Evolutionary conservation across 208 protist genomes (phyloP), one percentile per base, ranked within the genome.

Genomic region (Angomonas deanei): DNA sequence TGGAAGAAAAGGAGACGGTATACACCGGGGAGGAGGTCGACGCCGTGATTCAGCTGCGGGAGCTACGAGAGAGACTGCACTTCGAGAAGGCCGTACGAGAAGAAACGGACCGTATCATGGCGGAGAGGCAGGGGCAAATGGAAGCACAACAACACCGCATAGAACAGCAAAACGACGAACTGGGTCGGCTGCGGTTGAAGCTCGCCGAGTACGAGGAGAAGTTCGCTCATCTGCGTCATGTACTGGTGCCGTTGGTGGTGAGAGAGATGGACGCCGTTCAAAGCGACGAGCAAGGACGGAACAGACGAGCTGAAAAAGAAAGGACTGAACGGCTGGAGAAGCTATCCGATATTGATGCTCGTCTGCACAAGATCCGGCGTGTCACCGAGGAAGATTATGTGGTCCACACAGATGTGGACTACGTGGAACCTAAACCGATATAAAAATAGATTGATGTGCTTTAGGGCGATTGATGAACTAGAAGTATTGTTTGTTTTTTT

Each of bases 121-220:
- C 13, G 42, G 42, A 50, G 15, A 50, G 15, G 42, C 17, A 50
- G 19, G 3, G 23, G 21, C 17, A 68, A 46, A 56, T 50, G 23
- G 53, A 68, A 47, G 42, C 30, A 15, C 61, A 62, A 6, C 46
- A 64, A 11, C 39, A 61, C 27, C 49, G 67, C 50, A 34, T 34
- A 6, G n/a, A 10, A 11, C 10, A 56, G 4, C 50, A 32, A 15
- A 61, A 74, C 24, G 52, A 69, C 21, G 59, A 74, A 32, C 21
- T 80, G 6, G 19, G 50, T 23, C 61, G 57, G 54, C 59, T 84
- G 27, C 54, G 68, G 23, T n/a, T 61, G 28, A 56, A 38, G 19
- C 19, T 76, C 10, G 59, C 67, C 13, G 64, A 75, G 24, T 79
- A 71, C 57, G 72, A 84, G 52, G 52, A 66, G 23, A 74, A 64